Evolutionary conservation across 1,139 yeast genomes (phyloP), one percentile per base, ranked within the genome.

Genomic region (Saccharomyces hybrid): DNA sequence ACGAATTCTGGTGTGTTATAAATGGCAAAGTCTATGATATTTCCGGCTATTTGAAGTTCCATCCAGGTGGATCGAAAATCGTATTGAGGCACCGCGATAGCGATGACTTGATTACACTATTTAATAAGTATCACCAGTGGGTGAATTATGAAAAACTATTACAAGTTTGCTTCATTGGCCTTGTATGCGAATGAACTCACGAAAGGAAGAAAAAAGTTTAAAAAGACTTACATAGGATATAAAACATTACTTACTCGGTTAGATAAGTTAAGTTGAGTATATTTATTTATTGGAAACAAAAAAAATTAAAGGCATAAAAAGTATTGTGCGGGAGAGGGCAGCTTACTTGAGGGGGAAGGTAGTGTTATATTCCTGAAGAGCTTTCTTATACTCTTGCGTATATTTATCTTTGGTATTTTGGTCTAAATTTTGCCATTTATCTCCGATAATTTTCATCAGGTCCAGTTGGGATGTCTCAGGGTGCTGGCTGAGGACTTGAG

Each of bases 51-150:
- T 70, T 93, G 34, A 76, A 81, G 55, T 93, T 84, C 69, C 99
- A 93, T 64, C 99, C 99, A 0, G 99, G 99, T 26, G 99, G 99
- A 1, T 83, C 77, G 2, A 82, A 80, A 5, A 90, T 90, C 64
- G 73, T 93, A 49, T 75, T 88, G 81, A 80, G 82, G 55, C 50
- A 59, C 28, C 81, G 88, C 64, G 95, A 96, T 0, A 97, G 97
- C 0, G 76, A 77, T 57, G 97, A 91, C 66, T 95, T 95, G 1
- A 89, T 96, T 0, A 63, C 72, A n/a, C 65, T 88, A 59, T 93
- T 93, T 65, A 83, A 84, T 70, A 83, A 83, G 69, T 87, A 86
- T 60, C 96, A 90, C 67, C 76, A 88, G 29, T 90, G 97, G 97
- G 96, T 86, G 0, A 91, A 88, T 69, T 88, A 77, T 50, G 97